Evolutionary conservation across 495 filamentous ascomycete species (phyloP).

Genomic region (Neurospora tetrasperma): DNA sequence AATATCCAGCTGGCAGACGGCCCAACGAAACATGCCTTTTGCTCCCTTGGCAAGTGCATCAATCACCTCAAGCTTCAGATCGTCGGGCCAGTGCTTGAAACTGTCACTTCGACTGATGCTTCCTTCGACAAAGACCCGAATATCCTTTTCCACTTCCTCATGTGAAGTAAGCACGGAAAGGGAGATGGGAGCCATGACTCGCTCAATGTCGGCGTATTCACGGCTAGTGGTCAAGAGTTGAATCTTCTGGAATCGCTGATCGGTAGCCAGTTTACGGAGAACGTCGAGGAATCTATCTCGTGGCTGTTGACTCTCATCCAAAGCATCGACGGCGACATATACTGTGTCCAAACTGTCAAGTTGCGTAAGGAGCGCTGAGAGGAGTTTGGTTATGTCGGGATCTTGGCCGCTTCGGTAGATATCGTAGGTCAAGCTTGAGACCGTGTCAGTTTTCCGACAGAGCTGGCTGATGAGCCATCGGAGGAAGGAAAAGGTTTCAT

Average conservation of each 20-base stretch:
- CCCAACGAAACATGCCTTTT: constrained; percentile 40
- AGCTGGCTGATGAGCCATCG: constrained; percentile 21
- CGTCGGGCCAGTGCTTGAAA: constrained; percentile 14
- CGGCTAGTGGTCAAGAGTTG: constrained; percentile 32
- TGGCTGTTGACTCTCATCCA: constrained; percentile 21
- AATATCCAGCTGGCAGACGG: constrained; percentile 33
- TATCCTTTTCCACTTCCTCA: constrained; percentile 23
- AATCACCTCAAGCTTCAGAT: constrained; percentile 20
- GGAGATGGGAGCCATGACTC: constrained; percentile 5
- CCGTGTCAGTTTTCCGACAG: constrained; percentile 16
- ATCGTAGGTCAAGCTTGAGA: constrained; percentile 10
- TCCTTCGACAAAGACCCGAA: constrained; percentile 20
- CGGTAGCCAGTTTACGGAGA: constrained; percentile 16
- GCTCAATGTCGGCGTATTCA: constrained; percentile 29
- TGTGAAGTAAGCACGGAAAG: constrained; percentile 27
- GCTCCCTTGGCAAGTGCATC: constrained; percentile 19
- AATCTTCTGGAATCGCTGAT: constrained; percentile 25
- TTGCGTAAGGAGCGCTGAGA: constrained; percentile 5
- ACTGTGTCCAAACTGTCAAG: constrained; percentile 4
- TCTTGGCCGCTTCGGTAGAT: neutral
- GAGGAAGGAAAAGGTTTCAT: constrained; percentile 22
- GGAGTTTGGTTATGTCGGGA: constrained; percentile 2
- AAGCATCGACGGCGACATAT: constrained; percentile 25
- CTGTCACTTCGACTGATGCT: constrained; percentile 7
- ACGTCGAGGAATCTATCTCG: constrained; percentile 11